Percentiles rank a stretch among this genome's conserved stretches.
Conservation (phyloP, 2,329 filamentous ascomycete species). For the Orbilia quercus region DNA sequence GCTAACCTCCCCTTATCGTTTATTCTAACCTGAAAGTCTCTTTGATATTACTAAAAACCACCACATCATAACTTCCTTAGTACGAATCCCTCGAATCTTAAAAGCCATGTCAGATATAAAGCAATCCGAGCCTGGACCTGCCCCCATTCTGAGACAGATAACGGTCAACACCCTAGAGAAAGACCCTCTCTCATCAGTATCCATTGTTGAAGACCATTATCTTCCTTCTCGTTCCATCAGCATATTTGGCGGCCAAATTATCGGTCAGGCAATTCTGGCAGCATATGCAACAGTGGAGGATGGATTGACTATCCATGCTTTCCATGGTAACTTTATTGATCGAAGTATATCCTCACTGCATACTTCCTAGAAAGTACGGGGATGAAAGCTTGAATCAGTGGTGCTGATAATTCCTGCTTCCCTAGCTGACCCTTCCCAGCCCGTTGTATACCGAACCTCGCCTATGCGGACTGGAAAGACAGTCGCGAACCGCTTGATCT, state of each 20-base stretch:
- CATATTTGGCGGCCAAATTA: constrained; percentile 45
- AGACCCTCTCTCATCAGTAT: constrained; percentile 23
- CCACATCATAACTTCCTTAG: too few species aligned
- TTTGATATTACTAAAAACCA: too few species aligned
- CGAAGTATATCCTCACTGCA: constrained; percentile 13
- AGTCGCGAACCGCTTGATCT: constrained; percentile 26
- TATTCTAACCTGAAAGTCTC: too few species aligned
- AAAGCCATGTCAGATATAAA: background rate
- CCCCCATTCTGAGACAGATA: constrained; percentile 40
- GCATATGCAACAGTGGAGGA: constrained; percentile 27
- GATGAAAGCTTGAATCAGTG: constrained; percentile 1
- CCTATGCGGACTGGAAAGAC: constrained; percentile 35
- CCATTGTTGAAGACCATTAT: constrained; percentile 32
- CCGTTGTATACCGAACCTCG: constrained; percentile 27
- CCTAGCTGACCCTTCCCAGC: constrained; percentile 32
- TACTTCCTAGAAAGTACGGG: background rate
- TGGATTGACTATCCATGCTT: constrained; percentile 20
- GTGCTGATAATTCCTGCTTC: background rate
- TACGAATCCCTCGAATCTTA: too few species aligned
- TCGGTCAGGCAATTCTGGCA: constrained; percentile 38
- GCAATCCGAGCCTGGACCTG: background rate
- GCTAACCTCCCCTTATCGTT: too few species aligned
- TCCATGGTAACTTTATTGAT: constrained; percentile 47
- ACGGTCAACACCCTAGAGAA: constrained; percentile 23
- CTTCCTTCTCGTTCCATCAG: constrained; percentile 40